Percentiles rank a stretch among this genome's conserved stretches.
Conservation (phyloP, 305 asterid genomes). For the Fraxinus albicans region DNA sequence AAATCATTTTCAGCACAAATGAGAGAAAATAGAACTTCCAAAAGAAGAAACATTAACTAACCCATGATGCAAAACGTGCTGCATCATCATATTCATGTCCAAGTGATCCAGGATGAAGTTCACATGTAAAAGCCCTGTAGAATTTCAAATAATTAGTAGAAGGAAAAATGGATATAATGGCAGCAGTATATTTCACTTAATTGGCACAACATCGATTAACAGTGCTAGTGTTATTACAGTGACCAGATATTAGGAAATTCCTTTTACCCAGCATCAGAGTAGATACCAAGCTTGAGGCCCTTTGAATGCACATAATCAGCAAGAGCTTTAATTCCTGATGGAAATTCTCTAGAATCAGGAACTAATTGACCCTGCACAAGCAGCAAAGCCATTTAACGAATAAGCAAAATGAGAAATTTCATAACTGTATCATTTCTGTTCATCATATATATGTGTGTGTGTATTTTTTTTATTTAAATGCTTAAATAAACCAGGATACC, state of each 20-base stretch:
- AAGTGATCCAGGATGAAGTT: conserved; percentile 89
- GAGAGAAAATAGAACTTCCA: neutral
- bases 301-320: conserved; percentile 88
- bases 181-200: neutral
- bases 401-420: neutral
- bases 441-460: neutral
- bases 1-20: neutral
- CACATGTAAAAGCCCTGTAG: conserved; percentile 72
- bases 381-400: conserved; percentile 2
- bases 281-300: conserved; percentile 90
- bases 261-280: conserved; percentile 96
- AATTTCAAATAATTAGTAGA: conserved; percentile 10
- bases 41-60: conserved; percentile 37
- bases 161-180: neutral
- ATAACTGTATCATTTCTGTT: neutral
- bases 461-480: neutral
- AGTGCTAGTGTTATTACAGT: neutral
- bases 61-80: conserved; percentile 86
- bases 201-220: neutral
- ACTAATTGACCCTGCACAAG: conserved; percentile 69
- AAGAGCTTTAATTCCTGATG: conserved; percentile 82
- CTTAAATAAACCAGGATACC: neutral
- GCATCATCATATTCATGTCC: conserved; percentile 85
- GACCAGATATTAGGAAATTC: conserved; percentile 20
- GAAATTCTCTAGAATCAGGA: conserved; percentile 62